A percentile compares a stretch with the other conserved stretches of the same genome.
Evolutionary conservation across 805 yeast genomes (phyloP).

Genomic region (Saccharomycopsis javanensis): DNA sequence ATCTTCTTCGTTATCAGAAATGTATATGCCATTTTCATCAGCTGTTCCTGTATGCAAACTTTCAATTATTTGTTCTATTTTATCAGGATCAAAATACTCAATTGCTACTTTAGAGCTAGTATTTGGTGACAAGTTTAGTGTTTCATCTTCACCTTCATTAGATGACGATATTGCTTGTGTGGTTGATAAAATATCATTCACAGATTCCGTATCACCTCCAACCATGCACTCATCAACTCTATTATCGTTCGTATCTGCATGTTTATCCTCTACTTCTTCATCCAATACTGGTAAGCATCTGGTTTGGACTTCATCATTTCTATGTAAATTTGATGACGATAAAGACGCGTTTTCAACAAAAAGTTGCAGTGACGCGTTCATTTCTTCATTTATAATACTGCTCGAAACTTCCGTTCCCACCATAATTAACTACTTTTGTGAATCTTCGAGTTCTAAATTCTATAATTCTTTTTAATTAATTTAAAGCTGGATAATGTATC

Average conservation of each 20-base stretch:
- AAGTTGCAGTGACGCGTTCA: not conserved
- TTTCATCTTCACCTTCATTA: not conserved
- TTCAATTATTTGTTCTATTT: not conserved
- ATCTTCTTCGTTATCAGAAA: not conserved
- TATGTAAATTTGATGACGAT: not conserved
- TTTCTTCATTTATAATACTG: not conserved
- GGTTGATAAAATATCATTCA: not conserved
- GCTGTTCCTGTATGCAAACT: not conserved
- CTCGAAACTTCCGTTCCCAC: not conserved
- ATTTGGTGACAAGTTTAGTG: not conserved
- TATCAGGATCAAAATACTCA: not conserved
- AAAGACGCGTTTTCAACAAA: not conserved
- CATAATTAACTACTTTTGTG: not conserved
- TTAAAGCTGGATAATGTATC: too few relatives aligned
- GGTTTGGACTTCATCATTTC: not conserved
- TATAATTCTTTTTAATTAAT: not conserved
- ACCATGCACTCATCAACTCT: not conserved
- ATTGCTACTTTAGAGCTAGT: not conserved
- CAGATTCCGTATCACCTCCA: not conserved
- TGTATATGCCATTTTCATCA: not conserved
- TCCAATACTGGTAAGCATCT: not conserved
- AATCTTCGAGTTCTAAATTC: not conserved
- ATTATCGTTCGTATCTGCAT: not conserved
- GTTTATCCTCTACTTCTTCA: not conserved
- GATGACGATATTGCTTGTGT: not conserved